phyloP scores from a whole-genome alignment of 2,329 filamentous ascomycete genomes.

The Bipolaris cookei region DNA sequence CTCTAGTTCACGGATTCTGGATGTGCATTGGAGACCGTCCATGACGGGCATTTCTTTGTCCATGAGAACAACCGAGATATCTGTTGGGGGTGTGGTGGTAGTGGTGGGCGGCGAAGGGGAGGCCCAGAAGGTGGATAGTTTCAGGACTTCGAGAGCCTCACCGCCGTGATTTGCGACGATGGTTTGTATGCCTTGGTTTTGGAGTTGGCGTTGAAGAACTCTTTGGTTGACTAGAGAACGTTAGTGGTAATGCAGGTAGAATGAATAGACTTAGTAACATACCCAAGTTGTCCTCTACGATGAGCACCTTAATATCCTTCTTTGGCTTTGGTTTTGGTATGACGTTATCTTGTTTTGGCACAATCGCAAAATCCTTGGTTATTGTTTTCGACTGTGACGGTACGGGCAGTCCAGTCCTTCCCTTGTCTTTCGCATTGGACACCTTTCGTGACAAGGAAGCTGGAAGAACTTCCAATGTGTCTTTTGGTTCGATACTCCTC shows the following conservation, averaged over 20 bases:
- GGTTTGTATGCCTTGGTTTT: conserved; percentile 55
- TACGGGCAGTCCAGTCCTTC: conserved; percentile 13
- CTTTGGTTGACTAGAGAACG: conserved; percentile 54
- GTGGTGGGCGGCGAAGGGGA: conserved; percentile 34
- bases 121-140: conserved; percentile 51
- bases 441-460: conserved; percentile 34
- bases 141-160: conserved; percentile 55
- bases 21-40: conserved; percentile 50
- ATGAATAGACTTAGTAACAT: background rate
- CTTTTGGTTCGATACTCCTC: conserved; percentile 55
- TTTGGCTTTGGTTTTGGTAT: conserved; percentile 17
- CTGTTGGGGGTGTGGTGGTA: conserved; percentile 16
- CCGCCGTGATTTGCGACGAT: conserved; percentile 59
- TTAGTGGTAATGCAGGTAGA: background rate
- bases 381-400: conserved; percentile 27
- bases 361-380: conserved; percentile 45
- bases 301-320: conserved; percentile 44
- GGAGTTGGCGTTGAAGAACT: conserved; percentile 58
- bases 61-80: conserved; percentile 47
- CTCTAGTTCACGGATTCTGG: conserved; percentile 48
- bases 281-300: conserved; percentile 54
- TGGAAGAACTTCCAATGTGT: conserved; percentile 34
- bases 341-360: conserved; percentile 17
- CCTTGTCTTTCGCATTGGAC: conserved; percentile 41
- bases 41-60: conserved; percentile 54